Conservation (phyloP, 257 asterid genomes). For the Plantago elongata region DNA sequence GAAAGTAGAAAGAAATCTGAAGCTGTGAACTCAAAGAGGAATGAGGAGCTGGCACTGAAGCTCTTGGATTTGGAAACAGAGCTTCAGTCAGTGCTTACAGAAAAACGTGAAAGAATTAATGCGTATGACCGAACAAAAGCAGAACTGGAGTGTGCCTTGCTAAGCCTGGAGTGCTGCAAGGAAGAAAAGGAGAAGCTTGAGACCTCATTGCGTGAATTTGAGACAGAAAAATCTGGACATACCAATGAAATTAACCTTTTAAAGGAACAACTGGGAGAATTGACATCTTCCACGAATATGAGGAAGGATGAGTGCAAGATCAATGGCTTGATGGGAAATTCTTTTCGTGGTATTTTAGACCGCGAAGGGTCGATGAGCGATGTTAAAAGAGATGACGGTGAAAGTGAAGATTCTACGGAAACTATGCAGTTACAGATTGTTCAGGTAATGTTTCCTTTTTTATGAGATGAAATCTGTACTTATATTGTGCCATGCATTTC, state of each 20-base stretch:
- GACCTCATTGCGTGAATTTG: slow-evolving; percentile 46
- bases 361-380: slow-evolving; percentile 15
- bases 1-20: slow-evolving; percentile 84
- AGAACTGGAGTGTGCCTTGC: slow-evolving; percentile 82
- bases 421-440: slow-evolving; percentile 19
- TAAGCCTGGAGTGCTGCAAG: slow-evolving; percentile 94
- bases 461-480: too few species aligned
- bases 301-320: slow-evolving; percentile 25
- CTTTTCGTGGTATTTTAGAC: slow-evolving; percentile 28
- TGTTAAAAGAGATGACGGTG: slow-evolving; percentile 21
- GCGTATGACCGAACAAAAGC: slow-evolving; percentile 67
- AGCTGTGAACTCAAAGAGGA: slow-evolving; percentile 66
- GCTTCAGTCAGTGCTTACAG: slow-evolving; percentile 49
- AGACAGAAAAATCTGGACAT: slow-evolving; percentile 46
- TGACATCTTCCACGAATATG: slow-evolving; percentile 28
- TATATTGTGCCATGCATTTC: too few species aligned
- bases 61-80: slow-evolving; percentile 65
- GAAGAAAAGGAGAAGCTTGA: slow-evolving; percentile 85
- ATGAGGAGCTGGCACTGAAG: slow-evolving; percentile 64
- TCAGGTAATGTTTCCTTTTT: slow-evolving; percentile 40
- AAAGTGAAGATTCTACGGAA: slow-evolving; percentile 27
- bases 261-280: slow-evolving; percentile 46
- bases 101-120: slow-evolving; percentile 66
- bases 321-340: slow-evolving; percentile 29
- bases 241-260: slow-evolving; percentile 44